Evolutionary conservation across 1,284 basidiomycete genomes (phyloP).

Genomic region (Exsudoporus floridanus): DNA sequence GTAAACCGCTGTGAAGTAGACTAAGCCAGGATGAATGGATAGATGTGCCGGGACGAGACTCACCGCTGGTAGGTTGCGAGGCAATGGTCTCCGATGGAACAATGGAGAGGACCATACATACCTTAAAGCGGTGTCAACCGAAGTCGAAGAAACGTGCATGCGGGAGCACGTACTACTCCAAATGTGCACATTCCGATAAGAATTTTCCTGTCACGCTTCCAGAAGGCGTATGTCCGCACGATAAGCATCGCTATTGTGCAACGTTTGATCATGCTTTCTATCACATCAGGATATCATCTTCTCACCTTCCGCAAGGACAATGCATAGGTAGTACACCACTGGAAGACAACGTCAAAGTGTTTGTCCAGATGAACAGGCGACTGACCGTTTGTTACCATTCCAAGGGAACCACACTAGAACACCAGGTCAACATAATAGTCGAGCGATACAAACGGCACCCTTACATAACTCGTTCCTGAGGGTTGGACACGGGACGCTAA

Average conservation of each 20-base stretch:
- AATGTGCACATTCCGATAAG: constrained; percentile 16
- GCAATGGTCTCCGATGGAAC: constrained; percentile 13
- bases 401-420: constrained; percentile 16
- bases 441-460: background rate
- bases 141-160: background rate
- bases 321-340: constrained; percentile 23
- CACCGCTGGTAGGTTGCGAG: constrained; percentile 7
- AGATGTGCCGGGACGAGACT: background rate
- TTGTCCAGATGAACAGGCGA: background rate
- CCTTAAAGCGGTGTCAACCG: constrained; percentile 2
- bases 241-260: constrained; percentile 20
- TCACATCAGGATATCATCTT: background rate
- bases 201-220: constrained; percentile 19
- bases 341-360: background rate
- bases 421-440: background rate
- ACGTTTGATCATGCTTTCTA: background rate
- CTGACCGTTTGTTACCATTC: constrained; percentile 11
- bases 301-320: constrained; percentile 20
- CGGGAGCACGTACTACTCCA: constrained; percentile 13
- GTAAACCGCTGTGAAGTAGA: constrained; percentile 12
- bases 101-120: constrained; percentile 9
- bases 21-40: background rate
- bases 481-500: constrained; percentile 12
- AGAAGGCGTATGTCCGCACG: constrained; percentile 26
- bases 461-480: constrained; percentile 12